A percentile compares a stretch with the other conserved stretches of the same genome.
These are phyloP conservation scores for Pestalotiopsis fici DNA, from an alignment of 2,329 filamentous ascomycete species.

Conservation along the genomic window DNA sequence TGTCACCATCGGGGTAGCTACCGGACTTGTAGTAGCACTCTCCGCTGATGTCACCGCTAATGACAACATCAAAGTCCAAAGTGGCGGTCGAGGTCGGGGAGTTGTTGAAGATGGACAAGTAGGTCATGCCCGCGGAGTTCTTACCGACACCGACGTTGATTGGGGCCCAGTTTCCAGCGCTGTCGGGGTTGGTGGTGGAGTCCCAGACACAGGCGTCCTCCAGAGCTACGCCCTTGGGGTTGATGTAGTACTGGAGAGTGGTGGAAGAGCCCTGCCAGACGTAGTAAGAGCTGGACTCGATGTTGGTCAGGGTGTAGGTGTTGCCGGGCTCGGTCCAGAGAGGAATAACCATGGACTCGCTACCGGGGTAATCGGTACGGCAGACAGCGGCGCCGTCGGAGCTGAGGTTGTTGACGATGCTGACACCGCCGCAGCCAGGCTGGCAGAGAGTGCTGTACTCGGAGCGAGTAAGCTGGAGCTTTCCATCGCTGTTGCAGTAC, in stretches of 20 bases:
- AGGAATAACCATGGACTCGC: conserved; percentile 84
- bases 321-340: conserved; percentile 62
- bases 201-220: conserved; percentile 77
- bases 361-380: conserved; percentile 95
- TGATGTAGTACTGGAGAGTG: conserved; percentile 92
- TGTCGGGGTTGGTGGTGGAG: conserved; percentile 46
- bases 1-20: conserved; percentile 55
- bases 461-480: conserved; percentile 75
- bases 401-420: conserved; percentile 73
- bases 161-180: conserved; percentile 83
- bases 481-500: conserved; percentile 71
- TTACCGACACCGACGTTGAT: conserved; percentile 82
- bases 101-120: conserved; percentile 85
- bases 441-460: conserved; percentile 73
- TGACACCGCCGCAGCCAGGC: conserved; percentile 68
- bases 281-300: conserved; percentile 73
- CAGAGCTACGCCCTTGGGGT: conserved; percentile 70
- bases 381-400: conserved; percentile 69
- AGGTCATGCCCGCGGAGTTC: conserved; percentile 65
- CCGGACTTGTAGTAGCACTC: conserved; percentile 69
- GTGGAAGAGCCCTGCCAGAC: conserved; percentile 73
- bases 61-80: conserved; percentile 79
- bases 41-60: conserved; percentile 62
- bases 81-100: conserved; percentile 67
- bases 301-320: conserved; percentile 70